A percentile compares a stretch with the other conserved stretches of the same genome.
These are phyloP conservation scores for Penicillium longicatenatum DNA, from an alignment of 495 filamentous ascomycete genomes.

Conservation along the genomic window DNA sequence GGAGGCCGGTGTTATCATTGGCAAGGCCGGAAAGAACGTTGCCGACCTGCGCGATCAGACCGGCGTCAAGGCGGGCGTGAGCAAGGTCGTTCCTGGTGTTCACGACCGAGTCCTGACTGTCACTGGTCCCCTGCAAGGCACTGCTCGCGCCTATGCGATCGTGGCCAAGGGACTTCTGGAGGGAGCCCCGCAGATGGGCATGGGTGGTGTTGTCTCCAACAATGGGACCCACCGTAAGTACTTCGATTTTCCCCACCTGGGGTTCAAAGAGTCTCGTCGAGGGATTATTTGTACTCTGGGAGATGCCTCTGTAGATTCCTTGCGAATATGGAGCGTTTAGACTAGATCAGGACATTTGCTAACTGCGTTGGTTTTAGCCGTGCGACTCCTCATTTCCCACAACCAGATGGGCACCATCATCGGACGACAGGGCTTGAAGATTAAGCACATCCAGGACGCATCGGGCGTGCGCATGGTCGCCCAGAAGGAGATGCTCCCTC, in stretches of 20 bases:
- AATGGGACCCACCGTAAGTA: slow-evolving; percentile 93
- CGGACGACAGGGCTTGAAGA: slow-evolving; percentile 92
- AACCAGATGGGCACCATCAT: slow-evolving; percentile 99
- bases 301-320: not conserved
- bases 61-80: slow-evolving; percentile 95
- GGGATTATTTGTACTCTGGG: not conserved
- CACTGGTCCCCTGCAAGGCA: slow-evolving; percentile 80
- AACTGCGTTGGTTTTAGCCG: slow-evolving; percentile 54
- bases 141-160: slow-evolving; percentile 88
- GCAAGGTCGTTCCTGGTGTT: slow-evolving; percentile 96
- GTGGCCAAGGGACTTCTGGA: slow-evolving; percentile 90
- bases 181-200: slow-evolving; percentile 90
- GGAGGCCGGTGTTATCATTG: slow-evolving; percentile 97
- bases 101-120: slow-evolving; percentile 97
- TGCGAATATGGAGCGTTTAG: not conserved
- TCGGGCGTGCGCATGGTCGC: slow-evolving; percentile 98
- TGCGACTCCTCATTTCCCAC: slow-evolving; percentile 97
- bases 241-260: slow-evolving; percentile 5
- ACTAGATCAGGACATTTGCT: not conserved
- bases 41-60: slow-evolving; percentile 96
- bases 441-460: slow-evolving; percentile 98
- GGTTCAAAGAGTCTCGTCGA: not conserved
- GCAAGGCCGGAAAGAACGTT: slow-evolving; percentile 97
- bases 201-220: slow-evolving; percentile 81
- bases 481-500: slow-evolving; percentile 98